phyloP scores from a whole-genome alignment of 331 rosid species.

The Quercus phellos region DNA sequence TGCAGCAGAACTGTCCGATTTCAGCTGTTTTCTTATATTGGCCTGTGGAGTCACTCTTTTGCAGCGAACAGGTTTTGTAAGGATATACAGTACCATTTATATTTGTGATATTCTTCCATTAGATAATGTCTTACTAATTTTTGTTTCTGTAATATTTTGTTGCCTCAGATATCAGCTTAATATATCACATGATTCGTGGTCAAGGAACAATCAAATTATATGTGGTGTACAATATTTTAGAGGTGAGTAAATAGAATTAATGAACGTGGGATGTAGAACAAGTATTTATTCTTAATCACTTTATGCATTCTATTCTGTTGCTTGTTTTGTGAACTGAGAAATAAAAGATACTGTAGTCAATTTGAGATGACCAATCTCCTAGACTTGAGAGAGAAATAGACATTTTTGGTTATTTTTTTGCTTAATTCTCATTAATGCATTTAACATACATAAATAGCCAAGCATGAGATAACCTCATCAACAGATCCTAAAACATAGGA shows the following conservation, averaged over 20 bases:
- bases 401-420: no score
- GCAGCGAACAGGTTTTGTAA: conserved; percentile 64
- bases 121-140: not conserved
- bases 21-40: conserved; percentile 80
- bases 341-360: no score
- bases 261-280: not conserved
- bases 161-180: conserved; percentile 86
- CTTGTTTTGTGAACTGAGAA: not conserved
- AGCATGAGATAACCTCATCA: no score
- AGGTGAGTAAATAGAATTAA: conserved; percentile 51
- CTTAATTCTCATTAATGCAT: no score
- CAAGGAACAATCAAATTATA: conserved; percentile 93
- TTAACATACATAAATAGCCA: no score
- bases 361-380: no score
- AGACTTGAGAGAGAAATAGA: no score
- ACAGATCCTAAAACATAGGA: no score
- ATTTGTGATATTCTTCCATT: conserved; percentile 3
- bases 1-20: conserved; percentile 79
- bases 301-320: not conserved
- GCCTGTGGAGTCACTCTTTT: conserved; percentile 78
- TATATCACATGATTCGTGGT: conserved; percentile 99
- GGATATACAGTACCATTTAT: conserved; percentile 12
- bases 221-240: conserved; percentile 92
- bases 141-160: conserved; percentile 12
- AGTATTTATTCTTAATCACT: not conserved